Base-by-base conservation (phyloP, 352 stramenopile species). In the Phytophthora fragariae region DNA sequence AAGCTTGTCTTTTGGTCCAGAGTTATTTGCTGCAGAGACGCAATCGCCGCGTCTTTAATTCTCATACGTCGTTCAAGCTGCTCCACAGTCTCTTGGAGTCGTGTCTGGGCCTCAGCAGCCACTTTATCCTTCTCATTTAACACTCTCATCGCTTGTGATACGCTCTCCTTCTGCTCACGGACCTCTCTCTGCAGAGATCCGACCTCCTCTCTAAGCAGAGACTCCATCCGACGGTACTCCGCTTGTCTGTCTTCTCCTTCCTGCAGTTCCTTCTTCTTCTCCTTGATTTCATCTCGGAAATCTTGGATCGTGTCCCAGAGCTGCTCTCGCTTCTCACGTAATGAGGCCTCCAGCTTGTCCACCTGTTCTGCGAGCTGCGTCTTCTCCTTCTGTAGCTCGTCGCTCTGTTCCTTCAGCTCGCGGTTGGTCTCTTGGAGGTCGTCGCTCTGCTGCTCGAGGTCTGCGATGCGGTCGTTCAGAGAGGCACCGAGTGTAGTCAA, bases 211-310 rank as follows among this genome's bases (percentile, higher is more conserved):
- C 65, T 49, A n/a, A 72, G 19, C 19, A 39, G 27, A 39, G 21
- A 15, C 27, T 59, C 65, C 21, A 29, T 29, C 2, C 62, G 35
- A 17, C 65, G 46, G 57, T 72, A 59, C 4, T 57, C 37, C 2
- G 39, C 29, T 50, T 47, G 49, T 39, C 57, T 53, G 9, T 35
- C 39, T 14, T 49, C n/a, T n/a, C 19, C 57, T 21, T 67, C 57
- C 37, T 50, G 65, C 5, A 68, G 49, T n/a, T 72, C 35, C 31
- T 50, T 35, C 47, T 67, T 67, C 49, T 62, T 66, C 11, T 35
- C 35, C 14, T 47, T 24, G 12, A 67, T 19, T 6, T 52, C 49
- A 27, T 72, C 57, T 37, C 65, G 24, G 15, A 62, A 61, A 39
- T 67, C 65, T 8, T 24, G 24, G 19, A 72, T 61, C 2, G 54